A percentile compares a stretch with the other conserved stretches of the same genome.
These are phyloP conservation scores for Ustilago crameri DNA, from an alignment of 1,284 basidiomycete species.

Conservation along the genomic window DNA sequence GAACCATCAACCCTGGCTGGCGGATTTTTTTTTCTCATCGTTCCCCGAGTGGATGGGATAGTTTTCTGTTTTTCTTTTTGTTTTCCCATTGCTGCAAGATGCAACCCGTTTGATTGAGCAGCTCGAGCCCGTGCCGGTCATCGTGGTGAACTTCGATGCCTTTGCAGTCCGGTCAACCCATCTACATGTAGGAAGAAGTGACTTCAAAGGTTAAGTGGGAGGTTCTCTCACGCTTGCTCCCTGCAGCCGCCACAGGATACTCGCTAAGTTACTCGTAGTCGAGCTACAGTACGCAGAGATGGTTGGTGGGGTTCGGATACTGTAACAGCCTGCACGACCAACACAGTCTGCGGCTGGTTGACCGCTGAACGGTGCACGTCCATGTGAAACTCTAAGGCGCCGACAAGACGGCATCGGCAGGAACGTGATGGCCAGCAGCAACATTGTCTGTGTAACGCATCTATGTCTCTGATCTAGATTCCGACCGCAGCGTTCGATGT, in stretches of 20 bases:
- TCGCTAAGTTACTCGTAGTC: background rate
- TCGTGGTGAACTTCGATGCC: no score
- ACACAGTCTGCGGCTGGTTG: background rate
- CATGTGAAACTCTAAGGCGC: no score
- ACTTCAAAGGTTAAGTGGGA: background rate
- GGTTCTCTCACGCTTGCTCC: conserved; percentile 4
- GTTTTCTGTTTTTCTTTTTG: background rate
- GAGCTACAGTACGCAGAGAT: no score
- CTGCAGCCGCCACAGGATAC: conserved; percentile 7
- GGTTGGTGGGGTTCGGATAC: no score
- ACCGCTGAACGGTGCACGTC: background rate
- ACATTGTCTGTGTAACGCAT: conserved; percentile 1
- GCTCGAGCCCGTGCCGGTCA: no score
- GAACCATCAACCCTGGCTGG: no score
- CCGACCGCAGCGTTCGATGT: background rate
- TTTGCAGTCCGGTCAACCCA: no score
- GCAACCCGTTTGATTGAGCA: no score
- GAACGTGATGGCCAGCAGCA: background rate
- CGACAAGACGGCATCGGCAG: no score
- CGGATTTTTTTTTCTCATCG: conserved; percentile 18
- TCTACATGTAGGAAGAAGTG: background rate
- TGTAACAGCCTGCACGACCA: no score
- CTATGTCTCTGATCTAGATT: conserved; percentile 1
- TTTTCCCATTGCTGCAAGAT: background rate
- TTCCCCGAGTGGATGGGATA: conserved; percentile 24